A percentile compares a stretch with the other conserved stretches of the same genome.
Evolutionary conservation across 257 asterid genomes (phyloP).

Genomic region (Nemophila menziesii): DNA sequence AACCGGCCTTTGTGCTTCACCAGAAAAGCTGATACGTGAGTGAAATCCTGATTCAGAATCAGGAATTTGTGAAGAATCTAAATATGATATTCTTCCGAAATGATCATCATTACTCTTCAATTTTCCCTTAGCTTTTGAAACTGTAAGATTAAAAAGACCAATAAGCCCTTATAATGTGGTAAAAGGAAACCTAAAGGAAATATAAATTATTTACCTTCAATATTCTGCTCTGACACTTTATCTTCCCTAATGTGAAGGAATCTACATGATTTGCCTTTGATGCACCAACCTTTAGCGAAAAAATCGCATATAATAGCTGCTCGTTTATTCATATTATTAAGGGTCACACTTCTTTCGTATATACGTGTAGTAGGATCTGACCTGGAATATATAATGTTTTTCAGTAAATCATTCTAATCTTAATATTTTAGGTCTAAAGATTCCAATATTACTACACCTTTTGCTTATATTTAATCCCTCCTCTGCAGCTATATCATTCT

Average conservation of each 20-base stretch:
- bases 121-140: too few species aligned
- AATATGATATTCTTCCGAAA: too few species aligned
- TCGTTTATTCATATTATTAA: constrained; percentile 39
- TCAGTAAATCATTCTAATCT: constrained; percentile 1
- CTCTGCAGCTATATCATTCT: constrained; percentile 25
- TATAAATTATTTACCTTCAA: too few species aligned
- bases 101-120: too few species aligned
- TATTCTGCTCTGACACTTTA: constrained; percentile 7
- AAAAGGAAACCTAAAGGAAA: too few species aligned
- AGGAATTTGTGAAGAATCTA: constrained; percentile 33
- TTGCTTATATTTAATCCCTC: constrained; percentile 21
- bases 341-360: constrained; percentile 38
- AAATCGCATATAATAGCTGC: constrained; percentile 51
- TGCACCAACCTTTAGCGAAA: constrained; percentile 90
- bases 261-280: constrained; percentile 69
- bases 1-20: constrained; percentile 20
- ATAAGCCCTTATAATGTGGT: too few species aligned
- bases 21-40: constrained; percentile 15
- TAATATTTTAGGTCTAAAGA: not conserved
- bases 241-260: constrained; percentile 63
- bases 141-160: too few species aligned
- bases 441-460: constrained; percentile 36
- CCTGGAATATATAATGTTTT: constrained; percentile 33
- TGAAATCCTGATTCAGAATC: constrained; percentile 29
- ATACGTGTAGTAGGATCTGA: constrained; percentile 26